phyloP scores from a whole-genome alignment of 2,329 filamentous ascomycete genomes.

The Fusarium veterinarium region DNA sequence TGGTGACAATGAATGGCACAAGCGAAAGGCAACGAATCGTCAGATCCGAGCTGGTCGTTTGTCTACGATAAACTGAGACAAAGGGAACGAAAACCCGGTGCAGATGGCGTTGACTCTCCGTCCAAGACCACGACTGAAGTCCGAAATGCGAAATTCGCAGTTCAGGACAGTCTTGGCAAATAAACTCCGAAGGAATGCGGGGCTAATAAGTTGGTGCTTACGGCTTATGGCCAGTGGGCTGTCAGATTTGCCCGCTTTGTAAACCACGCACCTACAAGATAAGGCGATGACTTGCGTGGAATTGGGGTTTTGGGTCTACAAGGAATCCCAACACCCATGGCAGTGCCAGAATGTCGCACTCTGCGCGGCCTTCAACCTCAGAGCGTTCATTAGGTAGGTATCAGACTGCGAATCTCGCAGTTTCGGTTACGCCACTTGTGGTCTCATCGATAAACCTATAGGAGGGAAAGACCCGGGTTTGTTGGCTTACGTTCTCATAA shows the following conservation, averaged over 20 bases:
- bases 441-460: background rate
- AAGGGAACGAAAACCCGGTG: fast-evolving
- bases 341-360: background rate
- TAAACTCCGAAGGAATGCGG: background rate
- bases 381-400: background rate
- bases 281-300: background rate
- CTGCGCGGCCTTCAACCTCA: too few species aligned
- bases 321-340: background rate
- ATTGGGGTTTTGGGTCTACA: background rate
- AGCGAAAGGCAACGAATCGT: fast-evolving
- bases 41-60: too few species aligned
- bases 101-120: background rate
- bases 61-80: background rate
- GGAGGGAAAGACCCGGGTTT: fast-evolving
- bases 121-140: background rate
- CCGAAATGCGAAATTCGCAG: background rate
- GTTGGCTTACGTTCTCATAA: background rate
- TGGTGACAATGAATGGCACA: background rate
- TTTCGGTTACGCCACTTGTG: fast-evolving
- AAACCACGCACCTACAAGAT: background rate
- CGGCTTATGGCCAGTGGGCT: background rate
- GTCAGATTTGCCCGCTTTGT: background rate
- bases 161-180: background rate
- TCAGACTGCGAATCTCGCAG: background rate
- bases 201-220: background rate